phyloP scores from a whole-genome alignment of 805 yeast genomes.

The Yarrowia sp. region DNA sequence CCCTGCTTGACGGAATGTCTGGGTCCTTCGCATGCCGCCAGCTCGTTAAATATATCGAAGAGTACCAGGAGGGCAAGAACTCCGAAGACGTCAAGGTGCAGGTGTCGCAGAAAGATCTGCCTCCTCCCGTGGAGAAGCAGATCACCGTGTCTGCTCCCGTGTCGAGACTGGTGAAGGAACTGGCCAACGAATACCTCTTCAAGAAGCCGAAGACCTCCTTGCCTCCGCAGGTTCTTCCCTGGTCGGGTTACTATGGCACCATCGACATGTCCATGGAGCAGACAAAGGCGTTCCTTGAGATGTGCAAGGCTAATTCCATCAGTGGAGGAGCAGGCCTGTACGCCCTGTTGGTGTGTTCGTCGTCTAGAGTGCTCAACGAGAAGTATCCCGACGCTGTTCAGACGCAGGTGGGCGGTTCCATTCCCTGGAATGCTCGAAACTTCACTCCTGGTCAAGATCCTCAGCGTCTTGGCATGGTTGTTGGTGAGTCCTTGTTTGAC shows the following conservation, averaged over 20 bases:
- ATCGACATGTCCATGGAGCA: neutral
- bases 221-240: neutral
- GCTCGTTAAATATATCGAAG: neutral
- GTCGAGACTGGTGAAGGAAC: neutral
- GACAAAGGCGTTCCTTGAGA: neutral
- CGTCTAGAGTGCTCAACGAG: neutral
- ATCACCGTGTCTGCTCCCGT: constrained; percentile 6
- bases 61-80: neutral
- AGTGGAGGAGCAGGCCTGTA: constrained; percentile 11
- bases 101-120: neutral
- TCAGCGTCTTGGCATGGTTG: constrained; percentile 9
- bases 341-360: neutral
- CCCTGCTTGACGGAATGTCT: constrained; percentile 33
- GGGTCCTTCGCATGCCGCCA: constrained; percentile 27
- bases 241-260: constrained; percentile 1
- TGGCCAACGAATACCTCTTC: constrained; percentile 9
- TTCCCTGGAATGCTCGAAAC: constrained; percentile 8
- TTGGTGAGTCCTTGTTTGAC: neutral
- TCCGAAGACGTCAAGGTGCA: neutral
- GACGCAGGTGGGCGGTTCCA: neutral
- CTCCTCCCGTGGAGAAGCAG: neutral
- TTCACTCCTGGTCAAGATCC: constrained; percentile 5
- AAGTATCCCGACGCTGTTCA: constrained; percentile 9
- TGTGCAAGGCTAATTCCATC: constrained; percentile 8
- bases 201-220: neutral